These are phyloP conservation scores for Alternaria burnsii DNA, from an alignment of 2,329 filamentous ascomycete species.

Conservation along the genomic window DNA sequence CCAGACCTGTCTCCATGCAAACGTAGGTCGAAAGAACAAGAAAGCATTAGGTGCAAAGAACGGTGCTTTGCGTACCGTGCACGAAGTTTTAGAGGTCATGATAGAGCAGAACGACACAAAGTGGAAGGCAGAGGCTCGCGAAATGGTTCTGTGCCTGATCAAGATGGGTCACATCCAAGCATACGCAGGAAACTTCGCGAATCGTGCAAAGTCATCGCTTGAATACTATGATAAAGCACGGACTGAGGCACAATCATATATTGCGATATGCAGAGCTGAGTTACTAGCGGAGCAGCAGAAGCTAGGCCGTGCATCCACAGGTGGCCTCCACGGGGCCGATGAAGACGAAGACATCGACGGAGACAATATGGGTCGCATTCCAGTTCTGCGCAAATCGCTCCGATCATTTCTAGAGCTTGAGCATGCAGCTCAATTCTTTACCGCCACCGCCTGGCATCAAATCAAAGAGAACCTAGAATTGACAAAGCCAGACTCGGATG, in stretches of 20 bases:
- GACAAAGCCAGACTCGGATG: conserved; percentile 71
- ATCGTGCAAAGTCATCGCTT: conserved; percentile 70
- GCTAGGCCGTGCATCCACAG: conserved; percentile 29
- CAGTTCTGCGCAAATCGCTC: conserved; percentile 70
- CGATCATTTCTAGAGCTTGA: conserved; percentile 79
- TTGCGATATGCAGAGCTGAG: conserved; percentile 71
- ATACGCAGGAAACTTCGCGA: conserved; percentile 67
- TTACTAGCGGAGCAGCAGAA: conserved; percentile 62
- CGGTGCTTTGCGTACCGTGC: conserved; percentile 78
- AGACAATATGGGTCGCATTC: conserved; percentile 58
- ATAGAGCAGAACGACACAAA: conserved; percentile 79
- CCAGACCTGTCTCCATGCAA: conserved; percentile 85
- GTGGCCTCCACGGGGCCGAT: conserved; percentile 48
- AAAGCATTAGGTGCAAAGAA: conserved; percentile 67
- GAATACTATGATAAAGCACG: conserved; percentile 69
- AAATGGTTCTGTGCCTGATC: conserved; percentile 69
- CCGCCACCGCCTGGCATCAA: conserved; percentile 83
- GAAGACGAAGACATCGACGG: conserved; percentile 51
- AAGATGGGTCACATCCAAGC: conserved; percentile 80
- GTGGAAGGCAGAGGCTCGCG: conserved; percentile 74
- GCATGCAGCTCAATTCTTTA: conserved; percentile 85
- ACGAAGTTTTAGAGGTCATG: conserved; percentile 90
- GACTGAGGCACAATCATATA: conserved; percentile 55
- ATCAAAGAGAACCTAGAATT: conserved; percentile 75
- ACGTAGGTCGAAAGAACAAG: conserved; percentile 74